phyloP scores from a whole-genome alignment of 2,329 filamentous ascomycete genomes.

The Colletotrichum gloeosporioides region DNA sequence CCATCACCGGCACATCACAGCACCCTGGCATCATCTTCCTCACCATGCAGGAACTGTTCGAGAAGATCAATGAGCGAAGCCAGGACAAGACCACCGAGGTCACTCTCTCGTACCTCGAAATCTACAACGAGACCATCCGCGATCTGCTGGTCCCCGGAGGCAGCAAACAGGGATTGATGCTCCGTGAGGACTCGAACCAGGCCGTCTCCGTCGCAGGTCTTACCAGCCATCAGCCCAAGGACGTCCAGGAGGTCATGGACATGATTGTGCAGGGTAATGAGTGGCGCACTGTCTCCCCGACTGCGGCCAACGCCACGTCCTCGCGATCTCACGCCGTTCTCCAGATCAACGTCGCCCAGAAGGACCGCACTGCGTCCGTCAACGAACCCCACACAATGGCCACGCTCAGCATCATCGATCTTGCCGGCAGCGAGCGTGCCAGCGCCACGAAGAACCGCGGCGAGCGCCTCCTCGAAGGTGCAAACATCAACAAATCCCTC shows the following conservation, averaged over 20 bases:
- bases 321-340: slow-evolving; percentile 96
- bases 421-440: slow-evolving; percentile 93
- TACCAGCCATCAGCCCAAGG: slow-evolving; percentile 87
- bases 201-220: slow-evolving; percentile 89
- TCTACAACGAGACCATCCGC: slow-evolving; percentile 98
- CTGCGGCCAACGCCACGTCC: slow-evolving; percentile 95
- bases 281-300: slow-evolving; percentile 93
- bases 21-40: slow-evolving; percentile 98
- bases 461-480: slow-evolving; percentile 88
- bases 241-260: slow-evolving; percentile 97
- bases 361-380: slow-evolving; percentile 89
- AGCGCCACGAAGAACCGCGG: slow-evolving; percentile 97
- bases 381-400: slow-evolving; percentile 98
- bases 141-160: slow-evolving; percentile 88
- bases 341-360: slow-evolving; percentile 94
- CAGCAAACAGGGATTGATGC: slow-evolving; percentile 83
- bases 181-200: slow-evolving; percentile 93
- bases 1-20: slow-evolving; percentile 89
- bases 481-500: slow-evolving; percentile 99
- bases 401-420: slow-evolving; percentile 95
- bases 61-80: slow-evolving; percentile 87
- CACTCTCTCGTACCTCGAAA: slow-evolving; percentile 93
- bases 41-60: slow-evolving; percentile 98
- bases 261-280: slow-evolving; percentile 97
- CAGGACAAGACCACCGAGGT: slow-evolving; percentile 90